Percentiles rank a stretch among this genome's conserved stretches.
These are phyloP conservation scores for Aspergillus fischeri DNA, from an alignment of 2,329 filamentous ascomycete species.

Conservation along the genomic window DNA sequence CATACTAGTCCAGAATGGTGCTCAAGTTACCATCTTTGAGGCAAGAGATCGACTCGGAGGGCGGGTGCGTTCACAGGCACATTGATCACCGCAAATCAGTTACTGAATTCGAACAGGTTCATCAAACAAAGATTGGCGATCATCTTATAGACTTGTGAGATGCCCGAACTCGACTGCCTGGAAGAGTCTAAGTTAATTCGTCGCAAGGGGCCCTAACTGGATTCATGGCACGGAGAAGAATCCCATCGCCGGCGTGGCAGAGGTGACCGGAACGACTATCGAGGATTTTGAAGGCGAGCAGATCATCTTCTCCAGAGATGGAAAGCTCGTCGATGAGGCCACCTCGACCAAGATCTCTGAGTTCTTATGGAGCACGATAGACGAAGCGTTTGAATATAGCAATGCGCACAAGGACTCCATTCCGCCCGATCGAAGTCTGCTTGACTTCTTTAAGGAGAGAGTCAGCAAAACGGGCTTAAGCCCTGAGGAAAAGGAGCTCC, in stretches of 20 bases:
- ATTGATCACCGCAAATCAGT: neutral
- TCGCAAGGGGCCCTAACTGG: constrained; percentile 58
- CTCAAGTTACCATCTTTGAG: constrained; percentile 58
- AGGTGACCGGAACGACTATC: constrained; percentile 47
- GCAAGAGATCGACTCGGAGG: constrained; percentile 57
- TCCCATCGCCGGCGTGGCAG: constrained; percentile 55
- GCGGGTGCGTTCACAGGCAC: constrained; percentile 39
- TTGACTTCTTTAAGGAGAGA: constrained; percentile 54
- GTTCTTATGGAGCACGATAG: constrained; percentile 56
- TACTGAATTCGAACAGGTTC: constrained; percentile 37
- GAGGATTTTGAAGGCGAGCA: constrained; percentile 52
- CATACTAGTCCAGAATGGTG: constrained; percentile 52
- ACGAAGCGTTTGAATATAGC: constrained; percentile 57
- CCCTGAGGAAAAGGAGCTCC: constrained; percentile 42
- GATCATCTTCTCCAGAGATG: constrained; percentile 45
- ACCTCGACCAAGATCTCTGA: constrained; percentile 33
- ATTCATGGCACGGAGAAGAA: constrained; percentile 60
- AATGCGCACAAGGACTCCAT: constrained; percentile 51
- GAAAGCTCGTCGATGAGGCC: constrained; percentile 37
- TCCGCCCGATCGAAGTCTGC: constrained; percentile 49
- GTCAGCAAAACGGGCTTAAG: constrained; percentile 39
- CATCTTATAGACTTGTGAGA: constrained; percentile 56
- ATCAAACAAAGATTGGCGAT: constrained; percentile 46
- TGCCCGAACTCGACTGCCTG: neutral
- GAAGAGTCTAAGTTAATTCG: constrained; percentile 11